Evolutionary conservation across 495 filamentous ascomycete genomes (phyloP).

Genomic region (Clavariopsis aquatica): DNA sequence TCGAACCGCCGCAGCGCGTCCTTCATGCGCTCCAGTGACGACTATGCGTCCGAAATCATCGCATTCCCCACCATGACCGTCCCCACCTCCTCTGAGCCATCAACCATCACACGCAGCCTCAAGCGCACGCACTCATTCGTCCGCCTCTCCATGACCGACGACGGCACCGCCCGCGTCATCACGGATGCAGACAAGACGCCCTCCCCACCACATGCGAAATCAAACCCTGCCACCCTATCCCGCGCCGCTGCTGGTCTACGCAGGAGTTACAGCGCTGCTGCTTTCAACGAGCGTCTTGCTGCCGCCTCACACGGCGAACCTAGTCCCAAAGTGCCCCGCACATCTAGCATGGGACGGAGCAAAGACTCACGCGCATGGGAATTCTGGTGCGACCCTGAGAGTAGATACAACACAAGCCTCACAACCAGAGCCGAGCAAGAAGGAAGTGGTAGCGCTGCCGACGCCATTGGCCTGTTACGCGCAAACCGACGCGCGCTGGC

Average conservation of each 20-base stretch:
- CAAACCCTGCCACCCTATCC: slow-evolving; percentile 10
- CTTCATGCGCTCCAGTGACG: slow-evolving; percentile 36
- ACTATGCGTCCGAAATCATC: slow-evolving; percentile 13
- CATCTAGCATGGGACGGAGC: slow-evolving; percentile 63
- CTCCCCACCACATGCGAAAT: slow-evolving; percentile 64
- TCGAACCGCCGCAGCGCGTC: slow-evolving; percentile 48
- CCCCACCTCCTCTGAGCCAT: not conserved
- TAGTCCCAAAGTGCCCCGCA: slow-evolving; percentile 23
- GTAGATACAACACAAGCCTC: slow-evolving; percentile 58
- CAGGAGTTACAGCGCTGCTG: slow-evolving; percentile 61
- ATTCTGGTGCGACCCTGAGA: slow-evolving; percentile 39
- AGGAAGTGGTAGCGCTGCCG: slow-evolving; percentile 67
- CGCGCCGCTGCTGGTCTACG: slow-evolving; percentile 50
- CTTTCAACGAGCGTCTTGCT: slow-evolving; percentile 45
- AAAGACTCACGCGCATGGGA: slow-evolving; percentile 81
- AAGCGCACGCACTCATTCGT: slow-evolving; percentile 54
- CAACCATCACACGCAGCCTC: slow-evolving; percentile 16
- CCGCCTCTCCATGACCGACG: slow-evolving; percentile 71
- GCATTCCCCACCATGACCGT: slow-evolving; percentile 5
- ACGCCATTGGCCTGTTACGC: slow-evolving; percentile 68
- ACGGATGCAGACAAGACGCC: slow-evolving; percentile 62
- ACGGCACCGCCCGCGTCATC: slow-evolving; percentile 80
- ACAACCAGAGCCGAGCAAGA: slow-evolving; percentile 72
- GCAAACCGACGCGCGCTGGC: slow-evolving; percentile 57
- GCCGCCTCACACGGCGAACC: slow-evolving; percentile 19